Evolutionary conservation across 108 stramenopile species (phyloP), one percentile per base, ranked within the genome.

Genomic region (Nitzschia inconspicua): DNA sequence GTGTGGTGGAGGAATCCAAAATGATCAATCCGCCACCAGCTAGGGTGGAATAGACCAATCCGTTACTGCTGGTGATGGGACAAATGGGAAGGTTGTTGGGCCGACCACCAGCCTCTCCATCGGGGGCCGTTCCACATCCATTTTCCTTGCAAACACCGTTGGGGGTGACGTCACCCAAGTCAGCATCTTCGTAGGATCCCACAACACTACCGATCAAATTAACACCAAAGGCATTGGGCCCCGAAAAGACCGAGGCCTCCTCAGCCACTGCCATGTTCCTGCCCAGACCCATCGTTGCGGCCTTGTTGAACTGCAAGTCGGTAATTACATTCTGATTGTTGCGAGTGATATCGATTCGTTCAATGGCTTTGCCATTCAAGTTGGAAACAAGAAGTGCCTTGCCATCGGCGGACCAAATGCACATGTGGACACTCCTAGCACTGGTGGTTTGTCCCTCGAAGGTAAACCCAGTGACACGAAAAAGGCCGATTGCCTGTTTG

Each of bases 81-180:
- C 72, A 73, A 47, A 73, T 62, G 3, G 72, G 72, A 8, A 68
- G 23, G 27, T 73, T 73, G 31, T 68, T 68, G 4, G 41, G 30
- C 10, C 72, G 42, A 24, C 60, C 66, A 23, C 36, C 49, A 43
- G 25, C 35, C 22, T 26, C 18, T n/a, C n/a, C n/a, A n/a, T n/a
- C n/a, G 16, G 14, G 23, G 27, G 24, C 23, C 16, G 43, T 7
- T 4, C 14, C 39, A 51, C 66, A 63, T 11, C 60, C 61, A 44
- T 56, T 31, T 58, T 73, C 60, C 34, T 73, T 73, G 30, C 66
- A 63, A 13, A 27, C 25, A 11, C 49, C 62, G 8, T 27, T 37
- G 30, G 72, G 72, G 22, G 72, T 73, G 14, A 42, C 8, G 39
- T 73, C 42, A 4, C 14, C 36, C 7, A 49, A 7, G 7, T 25